phyloP scores from a whole-genome alignment of 805 yeast species.

The Cyberlindnera bimundalis region DNA sequence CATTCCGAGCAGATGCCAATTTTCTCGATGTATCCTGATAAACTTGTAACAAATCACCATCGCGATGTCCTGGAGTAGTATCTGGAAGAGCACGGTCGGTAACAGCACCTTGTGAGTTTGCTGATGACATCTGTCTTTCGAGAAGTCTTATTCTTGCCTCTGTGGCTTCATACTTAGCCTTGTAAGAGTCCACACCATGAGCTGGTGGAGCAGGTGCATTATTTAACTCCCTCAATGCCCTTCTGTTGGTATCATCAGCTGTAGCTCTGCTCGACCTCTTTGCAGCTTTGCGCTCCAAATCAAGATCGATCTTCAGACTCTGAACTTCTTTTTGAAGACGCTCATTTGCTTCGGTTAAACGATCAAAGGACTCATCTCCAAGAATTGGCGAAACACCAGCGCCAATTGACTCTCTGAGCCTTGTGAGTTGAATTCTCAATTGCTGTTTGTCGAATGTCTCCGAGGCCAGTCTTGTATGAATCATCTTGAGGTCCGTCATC shows the following conservation, averaged over 20 bases:
- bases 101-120: not conserved
- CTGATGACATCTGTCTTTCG: conserved; percentile 33
- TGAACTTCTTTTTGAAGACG: conserved; percentile 42
- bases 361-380: conserved; percentile 25
- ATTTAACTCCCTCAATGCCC: conserved; percentile 27
- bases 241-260: conserved; percentile 41
- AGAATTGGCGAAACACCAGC: conserved; percentile 22
- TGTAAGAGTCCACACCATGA: conserved; percentile 27
- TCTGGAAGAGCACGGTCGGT: conserved; percentile 2
- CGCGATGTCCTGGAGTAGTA: conserved; percentile 20
- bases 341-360: conserved; percentile 23
- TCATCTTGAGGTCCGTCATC: conserved; percentile 52
- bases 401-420: conserved; percentile 23
- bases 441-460: conserved; percentile 57
- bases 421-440: conserved; percentile 40
- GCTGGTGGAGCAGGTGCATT: conserved; percentile 7
- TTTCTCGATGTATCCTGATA: conserved; percentile 49
- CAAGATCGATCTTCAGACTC: conserved; percentile 43
- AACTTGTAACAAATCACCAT: conserved; percentile 45
- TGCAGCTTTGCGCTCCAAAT: conserved; percentile 49
- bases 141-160: conserved; percentile 41
- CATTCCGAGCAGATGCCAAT: conserved; percentile 41
- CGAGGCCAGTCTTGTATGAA: conserved; percentile 64
- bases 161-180: conserved; percentile 44
- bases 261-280: conserved; percentile 43